Evolutionary conservation across 257 asterid species (phyloP).

Genomic region (Scutellaria barbata): DNA sequence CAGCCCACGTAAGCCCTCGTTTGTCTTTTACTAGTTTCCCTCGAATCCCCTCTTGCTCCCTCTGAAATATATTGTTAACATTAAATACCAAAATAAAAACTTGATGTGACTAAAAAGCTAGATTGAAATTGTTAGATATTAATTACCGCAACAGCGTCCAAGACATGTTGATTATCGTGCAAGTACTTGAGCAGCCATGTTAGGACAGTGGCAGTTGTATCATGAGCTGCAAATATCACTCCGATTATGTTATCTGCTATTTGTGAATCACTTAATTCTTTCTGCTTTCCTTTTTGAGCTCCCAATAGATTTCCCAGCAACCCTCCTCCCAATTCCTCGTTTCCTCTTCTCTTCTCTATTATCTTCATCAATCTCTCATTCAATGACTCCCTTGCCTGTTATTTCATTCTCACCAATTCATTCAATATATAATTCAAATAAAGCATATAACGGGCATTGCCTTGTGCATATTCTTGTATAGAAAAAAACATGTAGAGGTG

Average conservation of each 20-base stretch:
- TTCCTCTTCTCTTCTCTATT: conserved; percentile 49
- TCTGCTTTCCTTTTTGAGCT: conserved; percentile 39
- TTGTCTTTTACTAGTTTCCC: conserved; percentile 39
- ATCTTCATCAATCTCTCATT: conserved; percentile 47
- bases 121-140: no score
- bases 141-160: conserved; percentile 53
- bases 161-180: conserved; percentile 52
- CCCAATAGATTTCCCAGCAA: conserved; percentile 53
- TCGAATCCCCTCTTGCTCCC: conserved; percentile 59
- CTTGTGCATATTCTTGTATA: no score
- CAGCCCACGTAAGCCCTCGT: conserved; percentile 67
- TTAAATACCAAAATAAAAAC: no score
- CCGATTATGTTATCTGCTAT: conserved; percentile 74
- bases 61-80: conserved; percentile 36
- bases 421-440: no score
- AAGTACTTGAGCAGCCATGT: conserved; percentile 77
- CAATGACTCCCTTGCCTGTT: conserved; percentile 62
- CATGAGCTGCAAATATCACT: conserved; percentile 79
- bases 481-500: no score
- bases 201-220: conserved; percentile 70
- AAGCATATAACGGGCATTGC: no score
- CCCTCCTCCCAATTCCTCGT: conserved; percentile 46
- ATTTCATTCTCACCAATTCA: no score
- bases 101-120: no score
- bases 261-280: conserved; percentile 55